Base-by-base conservation (phyloP, 2,329 filamentous ascomycete genomes). In the Aspergillus jensenii region DNA sequence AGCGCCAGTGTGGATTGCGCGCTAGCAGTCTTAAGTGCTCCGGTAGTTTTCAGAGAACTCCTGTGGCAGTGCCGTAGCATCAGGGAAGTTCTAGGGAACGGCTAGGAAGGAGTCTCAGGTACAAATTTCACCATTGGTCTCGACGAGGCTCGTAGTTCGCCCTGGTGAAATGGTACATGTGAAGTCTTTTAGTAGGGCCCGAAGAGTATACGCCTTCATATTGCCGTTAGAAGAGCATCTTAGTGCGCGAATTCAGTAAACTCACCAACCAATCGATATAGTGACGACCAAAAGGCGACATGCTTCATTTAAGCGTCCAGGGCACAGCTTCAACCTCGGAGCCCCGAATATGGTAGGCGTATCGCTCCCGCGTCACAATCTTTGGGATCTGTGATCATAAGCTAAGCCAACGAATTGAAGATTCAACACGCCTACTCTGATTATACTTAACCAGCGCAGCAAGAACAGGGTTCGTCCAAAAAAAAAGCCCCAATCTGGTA, bases 291-390 rank as follows among this genome's bases (percentile, higher is more conserved):
- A 53, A 25, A 46, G 43, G 11, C 41, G 17, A 53, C 49, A 53
- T 39, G 25, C 39, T 57, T 57, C 43, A 33, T 52, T 57, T 43
- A 53, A 57, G 25, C 21, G 39, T 57, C 49, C 41, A 57, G 48
- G 49, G 48, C 49, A 57, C 48, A 52, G 33, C 55, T 57, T 50
- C 15, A 44, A 52, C 49, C 37, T 57, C 15, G 52, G 55, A 52
- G 23, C 33, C 33, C 33, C 9, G 12, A 35, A 35, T 35, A 35
- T 35, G 12, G 1, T 35, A 51, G 48, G 27, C 27, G 37, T 58
- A 41, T 37, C 43, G 41, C 31, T 41, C 41, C 40, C 35, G 25
- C 49, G 41, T 35, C 33, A 35, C 9, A 35, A 35, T 35, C 8
- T 35, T 35, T 35, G 33, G 33, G 33, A 35, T 35, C 51, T 47